Percentiles rank a stretch among this genome's conserved stretches.
Conservation (phyloP, 352 stramenopile genomes). For the Thraustochytrium sp. region DNA sequence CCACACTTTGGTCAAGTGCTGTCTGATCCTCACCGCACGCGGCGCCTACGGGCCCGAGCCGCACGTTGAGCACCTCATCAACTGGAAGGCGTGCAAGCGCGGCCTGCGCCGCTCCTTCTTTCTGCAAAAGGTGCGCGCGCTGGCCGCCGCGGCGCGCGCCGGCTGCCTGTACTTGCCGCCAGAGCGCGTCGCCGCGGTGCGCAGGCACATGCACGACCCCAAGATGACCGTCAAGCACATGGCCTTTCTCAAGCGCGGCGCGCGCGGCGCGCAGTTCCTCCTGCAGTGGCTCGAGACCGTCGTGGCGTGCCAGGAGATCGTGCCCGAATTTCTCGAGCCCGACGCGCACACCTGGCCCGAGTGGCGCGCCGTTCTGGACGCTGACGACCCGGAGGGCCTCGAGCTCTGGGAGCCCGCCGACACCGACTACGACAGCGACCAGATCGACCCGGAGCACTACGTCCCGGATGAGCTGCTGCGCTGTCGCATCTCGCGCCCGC, state of each 20-base stretch:
- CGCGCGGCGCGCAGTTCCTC: not conserved
- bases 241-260: not conserved
- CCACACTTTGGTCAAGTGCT: conserved; percentile 29
- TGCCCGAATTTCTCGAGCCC: conserved; percentile 28
- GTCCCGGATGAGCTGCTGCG: conserved; percentile 30
- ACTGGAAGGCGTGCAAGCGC: conserved; percentile 44
- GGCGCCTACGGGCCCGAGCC: not conserved
- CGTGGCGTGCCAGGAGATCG: not conserved
- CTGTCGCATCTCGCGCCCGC: conserved; percentile 49
- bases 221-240: conserved; percentile 36
- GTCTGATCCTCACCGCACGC: conserved; percentile 26
- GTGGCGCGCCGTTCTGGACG: conserved; percentile 17
- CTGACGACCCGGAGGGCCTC: conserved; percentile 28
- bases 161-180: not conserved
- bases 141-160: not conserved
- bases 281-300: conserved; percentile 27
- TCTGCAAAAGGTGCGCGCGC: not conserved
- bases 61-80: conserved; percentile 17
- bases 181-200: not conserved
- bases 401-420: conserved; percentile 33
- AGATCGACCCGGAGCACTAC: conserved; percentile 41
- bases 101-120: conserved; percentile 2
- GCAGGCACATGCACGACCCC: conserved; percentile 21
- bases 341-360: not conserved
- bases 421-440: conserved; percentile 42